phyloP scores from a whole-genome alignment of 164 flowering plant species.

The Litsea cubeba region DNA sequence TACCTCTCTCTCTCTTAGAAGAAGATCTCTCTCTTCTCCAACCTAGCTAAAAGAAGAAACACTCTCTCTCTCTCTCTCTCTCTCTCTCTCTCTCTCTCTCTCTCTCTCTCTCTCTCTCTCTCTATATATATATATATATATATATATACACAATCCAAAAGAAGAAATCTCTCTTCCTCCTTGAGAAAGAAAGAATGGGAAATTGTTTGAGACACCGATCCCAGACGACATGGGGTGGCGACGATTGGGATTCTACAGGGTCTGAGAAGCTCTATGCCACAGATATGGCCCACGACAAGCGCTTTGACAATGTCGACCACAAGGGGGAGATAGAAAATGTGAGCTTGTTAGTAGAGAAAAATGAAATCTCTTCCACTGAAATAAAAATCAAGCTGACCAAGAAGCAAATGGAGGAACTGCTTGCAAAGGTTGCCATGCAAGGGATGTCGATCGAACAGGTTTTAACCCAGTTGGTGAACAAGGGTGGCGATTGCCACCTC shows the following conservation, averaged over 20 bases:
- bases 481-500: background rate
- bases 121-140: too few species aligned
- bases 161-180: too few species aligned
- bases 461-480: background rate
- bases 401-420: slow-evolving; percentile 11
- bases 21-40: too few species aligned
- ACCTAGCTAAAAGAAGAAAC: too few species aligned
- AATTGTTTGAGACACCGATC: slow-evolving; percentile 4
- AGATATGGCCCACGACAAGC: background rate
- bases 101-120: too few species aligned
- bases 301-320: background rate
- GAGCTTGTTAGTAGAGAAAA: background rate
- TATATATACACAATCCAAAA: too few species aligned
- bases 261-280: background rate
- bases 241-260: background rate
- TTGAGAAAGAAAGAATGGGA: background rate
- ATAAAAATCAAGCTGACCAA: slow-evolving; percentile 10
- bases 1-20: too few species aligned
- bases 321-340: background rate
- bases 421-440: background rate
- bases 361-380: background rate
- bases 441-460: background rate
- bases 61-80: too few species aligned
- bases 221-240: background rate
- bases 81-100: too few species aligned